Percentiles rank a stretch among this genome's conserved stretches.
Conservation (phyloP, 257 asterid genomes). For the Jaltomata sinuosa region DNA sequence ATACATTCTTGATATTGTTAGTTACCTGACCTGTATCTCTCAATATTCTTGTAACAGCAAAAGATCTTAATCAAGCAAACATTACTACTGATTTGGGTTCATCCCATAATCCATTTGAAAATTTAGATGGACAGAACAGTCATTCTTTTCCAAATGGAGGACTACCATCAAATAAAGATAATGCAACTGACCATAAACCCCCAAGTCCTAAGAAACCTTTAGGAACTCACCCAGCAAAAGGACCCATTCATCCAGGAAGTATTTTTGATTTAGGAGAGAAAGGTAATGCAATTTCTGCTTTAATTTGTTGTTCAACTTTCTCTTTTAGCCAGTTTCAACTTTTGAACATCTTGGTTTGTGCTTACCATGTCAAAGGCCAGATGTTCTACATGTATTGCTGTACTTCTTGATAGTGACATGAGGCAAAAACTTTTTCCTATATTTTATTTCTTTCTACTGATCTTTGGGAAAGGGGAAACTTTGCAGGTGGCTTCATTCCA, state of each 20-base stretch:
- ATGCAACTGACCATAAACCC: neutral
- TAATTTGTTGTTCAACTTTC: neutral
- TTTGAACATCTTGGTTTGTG: neutral
- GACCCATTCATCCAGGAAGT: neutral
- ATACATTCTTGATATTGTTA: neutral
- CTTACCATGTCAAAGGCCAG: neutral
- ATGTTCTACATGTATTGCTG: neutral
- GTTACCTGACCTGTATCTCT: neutral
- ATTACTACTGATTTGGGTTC: neutral
- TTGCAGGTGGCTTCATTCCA: constrained; percentile 2
- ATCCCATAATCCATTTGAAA: neutral
- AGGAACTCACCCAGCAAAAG: neutral
- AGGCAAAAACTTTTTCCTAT: neutral
- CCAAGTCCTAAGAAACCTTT: neutral
- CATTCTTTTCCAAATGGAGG: neutral
- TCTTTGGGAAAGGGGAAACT: neutral
- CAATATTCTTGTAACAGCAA: neutral
- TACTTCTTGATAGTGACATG: neutral
- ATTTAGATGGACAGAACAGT: neutral
- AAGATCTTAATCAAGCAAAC: neutral
- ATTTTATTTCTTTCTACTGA: neutral
- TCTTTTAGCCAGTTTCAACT: neutral
- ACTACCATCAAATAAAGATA: neutral
- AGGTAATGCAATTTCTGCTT: neutral
- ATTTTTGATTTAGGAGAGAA: neutral